These are phyloP conservation scores for Trichoderma semiorbis DNA, from an alignment of 2,329 filamentous ascomycete species.

Conservation along the genomic window DNA sequence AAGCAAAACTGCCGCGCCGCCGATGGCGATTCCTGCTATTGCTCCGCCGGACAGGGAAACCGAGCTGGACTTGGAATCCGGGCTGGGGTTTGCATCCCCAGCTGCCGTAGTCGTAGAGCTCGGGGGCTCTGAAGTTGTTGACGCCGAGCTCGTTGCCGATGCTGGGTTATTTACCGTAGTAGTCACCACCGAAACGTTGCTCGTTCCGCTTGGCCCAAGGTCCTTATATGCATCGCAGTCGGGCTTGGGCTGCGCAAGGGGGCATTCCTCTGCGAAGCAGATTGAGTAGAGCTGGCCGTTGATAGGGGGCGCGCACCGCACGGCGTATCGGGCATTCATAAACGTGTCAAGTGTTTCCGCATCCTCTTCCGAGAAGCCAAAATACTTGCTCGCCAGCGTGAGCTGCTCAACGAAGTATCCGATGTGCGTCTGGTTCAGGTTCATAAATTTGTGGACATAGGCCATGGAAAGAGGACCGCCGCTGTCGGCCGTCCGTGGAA, in stretches of 20 bases:
- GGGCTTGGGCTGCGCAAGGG: slow-evolving; percentile 25
- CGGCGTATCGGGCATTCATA: slow-evolving; percentile 31
- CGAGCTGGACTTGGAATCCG: background rate
- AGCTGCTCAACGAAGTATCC: slow-evolving; percentile 33
- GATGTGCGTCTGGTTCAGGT: slow-evolving; percentile 29
- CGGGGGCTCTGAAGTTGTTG: background rate
- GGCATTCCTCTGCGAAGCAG: slow-evolving; percentile 29
- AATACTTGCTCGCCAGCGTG: slow-evolving; percentile 24
- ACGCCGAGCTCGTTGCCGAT: background rate
- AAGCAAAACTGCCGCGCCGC: slow-evolving; percentile 23
- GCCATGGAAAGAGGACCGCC: slow-evolving; percentile 23
- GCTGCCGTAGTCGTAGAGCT: background rate
- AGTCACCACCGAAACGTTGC: slow-evolving; percentile 11
- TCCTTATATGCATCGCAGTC: slow-evolving; percentile 29
- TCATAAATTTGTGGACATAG: slow-evolving; percentile 35
- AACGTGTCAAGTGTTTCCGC: slow-evolving; percentile 21
- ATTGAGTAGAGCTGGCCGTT: slow-evolving; percentile 27
- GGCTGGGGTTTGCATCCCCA: background rate
- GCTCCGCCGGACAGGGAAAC: slow-evolving; percentile 17
- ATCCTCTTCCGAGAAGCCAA: slow-evolving; percentile 30
- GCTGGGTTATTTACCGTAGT: slow-evolving; percentile 1
- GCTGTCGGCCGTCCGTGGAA: slow-evolving; percentile 20
- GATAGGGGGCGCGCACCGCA: slow-evolving; percentile 26
- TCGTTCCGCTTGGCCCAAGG: slow-evolving; percentile 23
- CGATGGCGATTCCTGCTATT: slow-evolving; percentile 29